Base-by-base conservation (phyloP, 2,329 filamentous ascomycete species). In the Albifimbria verrucaria region DNA sequence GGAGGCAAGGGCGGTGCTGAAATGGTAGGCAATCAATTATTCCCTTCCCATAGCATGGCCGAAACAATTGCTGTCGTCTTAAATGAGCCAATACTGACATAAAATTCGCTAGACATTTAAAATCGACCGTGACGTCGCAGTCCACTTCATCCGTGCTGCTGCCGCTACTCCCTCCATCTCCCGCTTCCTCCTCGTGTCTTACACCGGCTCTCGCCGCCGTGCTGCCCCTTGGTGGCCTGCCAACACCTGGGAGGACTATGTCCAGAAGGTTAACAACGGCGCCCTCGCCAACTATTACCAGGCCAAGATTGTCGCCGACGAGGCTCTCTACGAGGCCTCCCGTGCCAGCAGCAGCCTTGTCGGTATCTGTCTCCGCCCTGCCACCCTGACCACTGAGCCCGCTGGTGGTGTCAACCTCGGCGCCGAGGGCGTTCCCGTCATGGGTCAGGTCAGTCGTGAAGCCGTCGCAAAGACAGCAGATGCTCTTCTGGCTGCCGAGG, bases 121-220 rank as follows among this genome's bases (percentile, higher is more conserved):
- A 47, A 77, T 88, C 50, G 85, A 88, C 66, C 75, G 80, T 41
- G 83, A 88, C 61, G 86, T 85, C 3, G 85, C 84, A 10, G 78
- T 79, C 43, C 75, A 82, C 64, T 83, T 85, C 64, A 80, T 87
- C 70, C 76, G 78, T 48, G 83, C 85, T 5, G 77, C 83, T 1
- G 77, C 80, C 20, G 67, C 77, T 7, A 76, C 77, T 0, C 77
- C 82, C 0, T 70, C 72, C 20, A 73, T 88, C 55, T 81, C 72
- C 3, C 80, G 82, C 55, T 88, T 88, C 69, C 75, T 89, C 48
- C 77, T 88, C 59, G 73, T 89, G 50, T 87, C 84, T 1, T 86
- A 86, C 58, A 66, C 82, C 11, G 75, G 75, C 53, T 80, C 81
- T 18, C 78, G 86, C 22, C 74, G 77, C 23, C 52, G 56, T 6